Evolutionary conservation across 768 basidiomycete genomes (phyloP).

Genomic region (Mycena rosella): DNA sequence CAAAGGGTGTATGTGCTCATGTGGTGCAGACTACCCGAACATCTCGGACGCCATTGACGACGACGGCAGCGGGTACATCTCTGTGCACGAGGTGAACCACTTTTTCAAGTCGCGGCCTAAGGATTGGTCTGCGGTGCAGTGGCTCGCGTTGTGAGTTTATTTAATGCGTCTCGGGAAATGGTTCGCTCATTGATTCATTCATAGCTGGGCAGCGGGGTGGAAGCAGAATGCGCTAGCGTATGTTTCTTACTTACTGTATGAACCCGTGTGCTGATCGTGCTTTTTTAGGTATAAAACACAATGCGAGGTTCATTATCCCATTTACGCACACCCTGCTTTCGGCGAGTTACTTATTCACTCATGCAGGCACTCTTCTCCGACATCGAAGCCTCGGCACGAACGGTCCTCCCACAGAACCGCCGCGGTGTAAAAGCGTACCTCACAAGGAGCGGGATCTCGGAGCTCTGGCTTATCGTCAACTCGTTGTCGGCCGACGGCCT

Average conservation of each 20-base stretch:
- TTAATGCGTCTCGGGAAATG: no score
- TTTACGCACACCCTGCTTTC: no score
- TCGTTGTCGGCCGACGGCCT: slow-evolving; percentile 18
- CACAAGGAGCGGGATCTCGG: slow-evolving; percentile 34
- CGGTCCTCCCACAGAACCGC: slow-evolving; percentile 31
- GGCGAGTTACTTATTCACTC: not conserved
- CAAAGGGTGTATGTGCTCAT: no score
- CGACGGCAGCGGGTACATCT: slow-evolving; percentile 42
- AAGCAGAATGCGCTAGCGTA: slow-evolving; percentile 43
- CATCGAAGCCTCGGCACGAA: slow-evolving; percentile 30
- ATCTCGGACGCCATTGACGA: slow-evolving; percentile 44
- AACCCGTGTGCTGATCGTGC: not conserved
- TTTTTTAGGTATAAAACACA: slow-evolving; percentile 22
- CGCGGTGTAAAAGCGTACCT: slow-evolving; percentile 33
- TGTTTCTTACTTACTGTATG: not conserved
- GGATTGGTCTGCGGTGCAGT: slow-evolving; percentile 41
- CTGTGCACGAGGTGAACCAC: slow-evolving; percentile 41
- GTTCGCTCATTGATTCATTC: not conserved
- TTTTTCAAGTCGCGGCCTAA: slow-evolving; percentile 40
- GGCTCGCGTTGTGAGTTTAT: slow-evolving; percentile 37
- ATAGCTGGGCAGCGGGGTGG: slow-evolving; percentile 45
- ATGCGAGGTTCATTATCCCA: slow-evolving; percentile 18
- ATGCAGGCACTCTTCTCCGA: slow-evolving; percentile 27
- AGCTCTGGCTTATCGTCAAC: slow-evolving; percentile 35
- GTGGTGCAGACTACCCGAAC: slow-evolving; percentile 37